These are phyloP conservation scores for Cryoendolithus antarcticus DNA, from an alignment of 2,329 filamentous ascomycete species.

Conservation along the genomic window DNA sequence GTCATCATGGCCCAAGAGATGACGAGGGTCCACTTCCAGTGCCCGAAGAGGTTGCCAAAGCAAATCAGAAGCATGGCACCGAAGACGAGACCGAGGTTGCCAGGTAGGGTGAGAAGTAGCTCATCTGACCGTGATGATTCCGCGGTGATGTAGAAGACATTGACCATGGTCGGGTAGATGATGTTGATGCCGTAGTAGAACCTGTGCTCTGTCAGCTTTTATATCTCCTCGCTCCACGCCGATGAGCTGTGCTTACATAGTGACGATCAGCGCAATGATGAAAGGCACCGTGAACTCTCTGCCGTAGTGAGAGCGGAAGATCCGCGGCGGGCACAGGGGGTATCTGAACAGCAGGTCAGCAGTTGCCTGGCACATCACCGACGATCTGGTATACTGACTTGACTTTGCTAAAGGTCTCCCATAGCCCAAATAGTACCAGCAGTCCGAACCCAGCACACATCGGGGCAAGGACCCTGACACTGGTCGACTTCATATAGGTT, in stretches of 20 bases:
- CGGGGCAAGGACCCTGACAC: too few relatives aligned
- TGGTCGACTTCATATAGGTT: too few relatives aligned
- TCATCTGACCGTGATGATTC: slow-evolving; percentile 5
- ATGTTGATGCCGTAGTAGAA: slow-evolving; percentile 37
- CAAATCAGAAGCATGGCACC: slow-evolving; percentile 30
- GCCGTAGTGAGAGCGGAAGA: slow-evolving; percentile 33
- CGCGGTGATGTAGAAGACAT: slow-evolving; percentile 27
- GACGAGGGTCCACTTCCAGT: slow-evolving; percentile 36
- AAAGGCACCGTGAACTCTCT: slow-evolving; percentile 35
- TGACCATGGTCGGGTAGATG: slow-evolving; percentile 38
- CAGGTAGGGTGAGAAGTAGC: slow-evolving; percentile 27
- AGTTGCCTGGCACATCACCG: too few relatives aligned
- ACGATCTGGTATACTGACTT: too few relatives aligned
- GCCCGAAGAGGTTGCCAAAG: slow-evolving; percentile 31
- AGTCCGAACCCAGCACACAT: too few relatives aligned
- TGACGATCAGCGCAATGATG: slow-evolving; percentile 33
- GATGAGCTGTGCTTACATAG: slow-evolving; percentile 22
- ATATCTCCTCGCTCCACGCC: too few relatives aligned
- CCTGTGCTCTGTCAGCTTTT: too few relatives aligned
- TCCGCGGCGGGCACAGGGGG: slow-evolving; percentile 22
- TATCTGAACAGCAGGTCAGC: too few relatives aligned
- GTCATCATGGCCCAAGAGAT: slow-evolving; percentile 35
- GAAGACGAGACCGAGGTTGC: slow-evolving; percentile 33
- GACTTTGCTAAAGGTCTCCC: too few relatives aligned
- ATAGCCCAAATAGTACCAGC: too few relatives aligned